A percentile compares a stretch with the other conserved stretches of the same genome.
Evolutionary conservation across 2,329 filamentous ascomycete genomes (phyloP).

Genomic region (Alternaria solani): DNA sequence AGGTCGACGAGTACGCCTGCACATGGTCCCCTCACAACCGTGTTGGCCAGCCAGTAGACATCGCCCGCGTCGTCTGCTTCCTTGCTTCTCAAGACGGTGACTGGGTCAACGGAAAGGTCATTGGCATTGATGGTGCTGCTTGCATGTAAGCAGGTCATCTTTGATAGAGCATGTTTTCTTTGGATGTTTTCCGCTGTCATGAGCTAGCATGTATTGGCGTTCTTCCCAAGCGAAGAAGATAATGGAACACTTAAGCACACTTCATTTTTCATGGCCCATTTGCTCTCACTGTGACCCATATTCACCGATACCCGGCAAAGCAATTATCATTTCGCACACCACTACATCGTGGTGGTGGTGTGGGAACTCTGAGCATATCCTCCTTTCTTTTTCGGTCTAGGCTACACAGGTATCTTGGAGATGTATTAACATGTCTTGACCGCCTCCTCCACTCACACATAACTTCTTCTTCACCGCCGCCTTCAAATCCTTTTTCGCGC

Average conservation of each 20-base stretch:
- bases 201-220: conserved; percentile 17
- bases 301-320: not conserved
- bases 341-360: not conserved
- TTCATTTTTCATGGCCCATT: not conserved
- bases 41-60: conserved; percentile 72
- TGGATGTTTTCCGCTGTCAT: conserved; percentile 7
- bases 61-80: conserved; percentile 71
- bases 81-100: conserved; percentile 66
- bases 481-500: not conserved
- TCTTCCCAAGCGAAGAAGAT: conserved; percentile 15
- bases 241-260: conserved; percentile 1
- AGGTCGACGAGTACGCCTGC: conserved; percentile 69
- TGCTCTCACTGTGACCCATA: not conserved
- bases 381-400: not conserved
- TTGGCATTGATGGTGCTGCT: conserved; percentile 57
- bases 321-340: not conserved
- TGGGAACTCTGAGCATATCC: not conserved
- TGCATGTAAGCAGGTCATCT: conserved; percentile 48
- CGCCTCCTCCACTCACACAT: not conserved
- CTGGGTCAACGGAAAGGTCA: conserved; percentile 64
- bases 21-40: conserved; percentile 71
- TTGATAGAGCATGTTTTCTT: conserved; percentile 6
- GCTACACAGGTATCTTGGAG: not conserved
- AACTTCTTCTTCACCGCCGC: not conserved
- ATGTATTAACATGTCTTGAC: conserved; percentile 4